Conservation (phyloP, 2,329 filamentous ascomycete species). For the Clathrospora elynae region DNA sequence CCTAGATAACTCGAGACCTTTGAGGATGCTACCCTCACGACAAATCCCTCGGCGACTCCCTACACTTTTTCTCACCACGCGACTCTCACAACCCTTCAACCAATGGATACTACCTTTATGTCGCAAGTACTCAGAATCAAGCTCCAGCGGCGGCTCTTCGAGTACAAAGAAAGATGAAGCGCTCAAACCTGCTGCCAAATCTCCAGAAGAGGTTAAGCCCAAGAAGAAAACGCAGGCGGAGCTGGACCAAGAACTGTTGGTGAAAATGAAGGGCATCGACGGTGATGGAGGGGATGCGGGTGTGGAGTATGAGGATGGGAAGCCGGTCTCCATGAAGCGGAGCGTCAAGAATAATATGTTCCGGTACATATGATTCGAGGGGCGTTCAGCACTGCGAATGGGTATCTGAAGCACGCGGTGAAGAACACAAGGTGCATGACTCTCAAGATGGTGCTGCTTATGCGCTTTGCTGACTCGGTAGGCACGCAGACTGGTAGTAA, state of each 20-base stretch:
- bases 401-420: too few relatives aligned
- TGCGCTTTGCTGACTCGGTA: too few relatives aligned
- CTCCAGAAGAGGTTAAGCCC: conserved; percentile 21
- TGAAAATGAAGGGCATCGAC: conserved; percentile 68
- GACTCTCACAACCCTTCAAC: not conserved
- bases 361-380: conserved; percentile 62
- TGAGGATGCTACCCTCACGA: conserved; percentile 1
- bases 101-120: not conserved
- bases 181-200: conserved; percentile 19
- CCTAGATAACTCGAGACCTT: not conserved
- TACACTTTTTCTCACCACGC: not conserved
- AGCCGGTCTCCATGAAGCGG: conserved; percentile 73
- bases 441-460: too few relatives aligned
- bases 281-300: conserved; percentile 74
- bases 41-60: not conserved
- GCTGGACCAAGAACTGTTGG: conserved; percentile 68
- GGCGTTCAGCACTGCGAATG: too few relatives aligned
- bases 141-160: not conserved
- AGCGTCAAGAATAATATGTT: conserved; percentile 80
- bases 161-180: conserved; percentile 1
- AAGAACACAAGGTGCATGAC: too few relatives aligned
- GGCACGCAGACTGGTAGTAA: too few relatives aligned
- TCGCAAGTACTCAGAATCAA: conserved; percentile 11
- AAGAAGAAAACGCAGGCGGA: conserved; percentile 64
- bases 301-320: conserved; percentile 75